Evolutionary conservation across 2,329 filamentous ascomycete genomes (phyloP), one percentile per base, ranked within the genome.

Genomic region (Hymenoscyphus linearis): DNA sequence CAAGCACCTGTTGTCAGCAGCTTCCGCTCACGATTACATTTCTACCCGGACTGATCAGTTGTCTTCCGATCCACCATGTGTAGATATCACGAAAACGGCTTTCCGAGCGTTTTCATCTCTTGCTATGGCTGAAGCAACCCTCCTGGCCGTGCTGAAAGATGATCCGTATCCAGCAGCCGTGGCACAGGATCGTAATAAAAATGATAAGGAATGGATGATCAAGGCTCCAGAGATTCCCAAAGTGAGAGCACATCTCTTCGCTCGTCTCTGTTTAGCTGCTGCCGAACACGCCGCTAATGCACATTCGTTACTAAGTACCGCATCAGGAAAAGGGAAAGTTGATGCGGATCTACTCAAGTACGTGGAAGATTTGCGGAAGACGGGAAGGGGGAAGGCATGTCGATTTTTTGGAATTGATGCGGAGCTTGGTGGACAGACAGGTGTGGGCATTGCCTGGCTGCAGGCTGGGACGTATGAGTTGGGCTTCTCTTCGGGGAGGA

Each of bases 181-280:
- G 2, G 86, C 91, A 0, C 90, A 96, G 69, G 85, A 88, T 60
- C 83, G 93, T 55, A 96, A 96, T 71, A 85, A 87, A 58, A 86
- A 88, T 67, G 91, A 93, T 74, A 91, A 84, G 64, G 93, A 98
- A 67, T 99, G 93, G 93, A 98, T 98, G 92, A 96, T 95, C 74
- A 91, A 89, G 69, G 84, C 91, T 0, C 91, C 93, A 0, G 86
- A 91, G 57, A 90, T 97, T 55, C 89, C 92, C 34, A 93, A 93
- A 72, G 92, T 96, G 18, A 86, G 93, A 54, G 91, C 91, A 9
- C 87, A 96, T 70, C 80, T 99, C 1, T 96, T 96, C 71, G 92
- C 92, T 1, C 82, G 93, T 0, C 79, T 98, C 7, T 98, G 92
- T 72, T 82, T 98, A 12, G 91, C 92, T 0, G 91, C 93, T 0